A percentile compares a stretch with the other conserved stretches of the same genome.
phyloP scores from a whole-genome alignment of 371 early-diverging fungal genomes.

The Parasitella parasitica region DNA sequence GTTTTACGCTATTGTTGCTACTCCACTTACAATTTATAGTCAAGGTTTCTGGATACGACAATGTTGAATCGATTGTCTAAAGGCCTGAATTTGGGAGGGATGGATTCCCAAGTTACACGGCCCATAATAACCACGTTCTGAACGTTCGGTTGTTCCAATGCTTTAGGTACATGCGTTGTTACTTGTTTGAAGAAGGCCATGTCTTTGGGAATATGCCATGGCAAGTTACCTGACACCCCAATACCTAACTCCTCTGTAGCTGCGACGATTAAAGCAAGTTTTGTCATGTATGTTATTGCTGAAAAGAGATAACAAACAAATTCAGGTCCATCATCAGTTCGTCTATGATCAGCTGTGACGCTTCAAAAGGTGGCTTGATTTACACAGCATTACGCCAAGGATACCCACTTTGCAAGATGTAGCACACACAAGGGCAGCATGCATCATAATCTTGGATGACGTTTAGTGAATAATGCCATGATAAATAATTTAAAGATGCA shows the following conservation, averaged over 20 bases:
- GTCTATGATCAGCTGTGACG: too few relatives aligned
- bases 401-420: too few relatives aligned
- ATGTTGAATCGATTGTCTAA: slow-evolving; percentile 77
- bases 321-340: too few relatives aligned
- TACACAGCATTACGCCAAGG: too few relatives aligned
- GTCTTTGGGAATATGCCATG: slow-evolving; percentile 87
- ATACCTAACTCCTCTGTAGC: slow-evolving; percentile 78
- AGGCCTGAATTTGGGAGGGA: slow-evolving; percentile 78
- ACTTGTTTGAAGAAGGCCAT: slow-evolving; percentile 80
- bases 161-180: slow-evolving; percentile 54
- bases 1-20: too few relatives aligned
- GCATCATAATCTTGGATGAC: too few relatives aligned
- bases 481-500: too few relatives aligned
- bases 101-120: slow-evolving; percentile 85
- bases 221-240: slow-evolving; percentile 67
- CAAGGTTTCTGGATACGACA: slow-evolving; percentile 70
- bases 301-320: background rate
- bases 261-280: slow-evolving; percentile 73
- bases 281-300: slow-evolving; percentile 15
- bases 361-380: too few relatives aligned
- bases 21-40: slow-evolving; percentile 51
- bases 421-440: too few relatives aligned
- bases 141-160: background rate
- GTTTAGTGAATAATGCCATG: too few relatives aligned
- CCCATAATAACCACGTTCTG: slow-evolving; percentile 90